phyloP scores from a whole-genome alignment of 1,139 yeast genomes.

The Suhomyces atakaporum region DNA sequence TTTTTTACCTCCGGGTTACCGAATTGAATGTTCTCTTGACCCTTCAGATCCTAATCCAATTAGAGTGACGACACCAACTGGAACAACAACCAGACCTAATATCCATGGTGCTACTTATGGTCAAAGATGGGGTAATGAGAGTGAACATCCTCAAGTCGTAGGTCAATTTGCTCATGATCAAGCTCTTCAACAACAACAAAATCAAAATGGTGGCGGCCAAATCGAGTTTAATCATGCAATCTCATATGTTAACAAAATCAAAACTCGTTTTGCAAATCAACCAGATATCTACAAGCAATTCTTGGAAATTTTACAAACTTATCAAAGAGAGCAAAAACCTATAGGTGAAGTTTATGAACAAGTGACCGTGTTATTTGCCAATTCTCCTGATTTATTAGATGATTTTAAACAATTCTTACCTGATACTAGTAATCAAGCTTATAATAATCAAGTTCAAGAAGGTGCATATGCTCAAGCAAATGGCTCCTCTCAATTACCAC shows the following conservation, averaged over 20 bases:
- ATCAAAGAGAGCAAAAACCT: slow-evolving; percentile 94
- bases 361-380: slow-evolving; percentile 83
- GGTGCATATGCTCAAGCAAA: slow-evolving; percentile 25
- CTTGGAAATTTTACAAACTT: slow-evolving; percentile 91
- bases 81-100: slow-evolving; percentile 73
- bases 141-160: slow-evolving; percentile 21
- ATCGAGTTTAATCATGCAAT: slow-evolving; percentile 97
- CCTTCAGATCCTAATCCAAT: slow-evolving; percentile 93
- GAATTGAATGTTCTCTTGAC: slow-evolving; percentile 87
- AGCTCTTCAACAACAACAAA: slow-evolving; percentile 29
- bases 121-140: slow-evolving; percentile 31
- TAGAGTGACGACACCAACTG: slow-evolving; percentile 93
- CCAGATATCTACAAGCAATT: slow-evolving; percentile 96
- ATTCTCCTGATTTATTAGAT: slow-evolving; percentile 91
- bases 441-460: slow-evolving; percentile 18
- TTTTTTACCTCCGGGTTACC: slow-evolving; percentile 93
- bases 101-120: slow-evolving; percentile 28
- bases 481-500: slow-evolving; percentile 69
- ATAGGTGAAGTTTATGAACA: slow-evolving; percentile 93
- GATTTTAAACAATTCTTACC: slow-evolving; percentile 96
- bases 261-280: slow-evolving; percentile 88
- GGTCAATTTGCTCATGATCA: slow-evolving; percentile 25
- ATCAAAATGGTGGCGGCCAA: slow-evolving; percentile 60
- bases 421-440: slow-evolving; percentile 61
- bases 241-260: slow-evolving; percentile 91